Conservation (phyloP, 192 early-diverging fungal genomes). For the Mycoemilia scoparia region DNA sequence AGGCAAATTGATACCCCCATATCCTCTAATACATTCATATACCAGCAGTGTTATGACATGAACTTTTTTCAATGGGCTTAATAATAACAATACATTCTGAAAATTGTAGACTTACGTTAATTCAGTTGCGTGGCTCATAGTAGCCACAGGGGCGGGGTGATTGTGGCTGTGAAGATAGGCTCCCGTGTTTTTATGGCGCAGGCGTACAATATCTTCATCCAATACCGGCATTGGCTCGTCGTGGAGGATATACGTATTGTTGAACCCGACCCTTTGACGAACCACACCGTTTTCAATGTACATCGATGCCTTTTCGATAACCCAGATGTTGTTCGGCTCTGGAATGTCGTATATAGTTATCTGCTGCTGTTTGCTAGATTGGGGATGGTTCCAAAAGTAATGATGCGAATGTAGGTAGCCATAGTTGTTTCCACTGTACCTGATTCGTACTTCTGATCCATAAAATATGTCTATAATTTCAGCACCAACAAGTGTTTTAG, state of each 20-base stretch:
- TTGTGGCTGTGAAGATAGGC: slow-evolving; percentile 60
- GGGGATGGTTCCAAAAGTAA: slow-evolving; percentile 36
- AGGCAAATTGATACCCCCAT: too few relatives aligned
- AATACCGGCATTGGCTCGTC: slow-evolving; percentile 30
- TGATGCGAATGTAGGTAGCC: slow-evolving; percentile 41
- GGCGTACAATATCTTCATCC: slow-evolving; percentile 49
- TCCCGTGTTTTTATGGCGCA: slow-evolving; percentile 42
- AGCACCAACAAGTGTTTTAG: too few relatives aligned
- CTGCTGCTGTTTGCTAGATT: slow-evolving; percentile 63
- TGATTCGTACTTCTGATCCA: slow-evolving; percentile 26
- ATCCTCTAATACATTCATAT: too few relatives aligned
- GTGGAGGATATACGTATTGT: slow-evolving; percentile 12
- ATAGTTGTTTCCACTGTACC: slow-evolving; percentile 17
- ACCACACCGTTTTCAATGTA: neutral
- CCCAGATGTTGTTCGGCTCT: slow-evolving; percentile 81
- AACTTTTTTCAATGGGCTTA: too few relatives aligned
- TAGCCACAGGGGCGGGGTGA: too few relatives aligned
- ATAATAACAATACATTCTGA: too few relatives aligned
- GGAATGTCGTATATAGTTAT: slow-evolving; percentile 58
- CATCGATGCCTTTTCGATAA: slow-evolving; percentile 22
- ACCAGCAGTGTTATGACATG: too few relatives aligned
- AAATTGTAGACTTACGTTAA: too few relatives aligned
- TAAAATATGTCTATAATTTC: too few relatives aligned
- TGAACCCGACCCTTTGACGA: too few relatives aligned
- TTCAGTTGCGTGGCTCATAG: too few relatives aligned